Percentiles rank a stretch among this genome's conserved stretches.
phyloP scores from a whole-genome alignment of 805 yeast species.

The Maudiozyma serrabonitensis region DNA sequence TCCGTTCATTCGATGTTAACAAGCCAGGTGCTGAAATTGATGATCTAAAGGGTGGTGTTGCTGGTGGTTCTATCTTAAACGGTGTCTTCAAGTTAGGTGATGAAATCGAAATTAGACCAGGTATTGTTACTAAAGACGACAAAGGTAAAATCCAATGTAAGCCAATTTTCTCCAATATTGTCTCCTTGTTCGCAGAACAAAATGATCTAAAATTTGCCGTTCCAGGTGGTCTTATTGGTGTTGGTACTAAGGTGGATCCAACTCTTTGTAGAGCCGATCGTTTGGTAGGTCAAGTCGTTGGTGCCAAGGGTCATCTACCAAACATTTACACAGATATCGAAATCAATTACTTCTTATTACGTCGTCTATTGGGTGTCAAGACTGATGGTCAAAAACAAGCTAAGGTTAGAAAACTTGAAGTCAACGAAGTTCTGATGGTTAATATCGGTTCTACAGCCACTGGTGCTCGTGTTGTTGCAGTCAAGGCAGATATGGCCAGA shows the following conservation, averaged over 20 bases:
- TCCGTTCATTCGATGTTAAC: conserved; percentile 96
- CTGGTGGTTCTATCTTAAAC: conserved; percentile 95
- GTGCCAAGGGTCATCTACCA: conserved; percentile 93
- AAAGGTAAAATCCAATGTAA: conserved; percentile 82
- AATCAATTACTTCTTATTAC: conserved; percentile 89
- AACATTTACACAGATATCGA: conserved; percentile 95
- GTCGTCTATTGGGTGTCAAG: conserved; percentile 96
- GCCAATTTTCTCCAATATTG: conserved; percentile 90
- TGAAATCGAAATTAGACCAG: conserved; percentile 98
- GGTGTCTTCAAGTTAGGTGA: conserved; percentile 97
- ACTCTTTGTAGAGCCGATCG: conserved; percentile 99
- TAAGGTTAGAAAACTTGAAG: conserved; percentile 87
- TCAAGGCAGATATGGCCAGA: conserved; percentile 98
- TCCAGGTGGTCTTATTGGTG: conserved; percentile 99
- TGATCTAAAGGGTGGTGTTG: conserved; percentile 98
- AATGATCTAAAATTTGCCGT: conserved; percentile 97
- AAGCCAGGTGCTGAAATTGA: conserved; percentile 97
- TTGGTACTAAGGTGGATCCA: conserved; percentile 98
- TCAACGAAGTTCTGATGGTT: conserved; percentile 95
- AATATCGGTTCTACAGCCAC: conserved; percentile 99
- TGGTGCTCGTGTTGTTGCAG: conserved; percentile 97
- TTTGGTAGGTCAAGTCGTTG: conserved; percentile 97
- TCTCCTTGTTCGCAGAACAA: conserved; percentile 92
- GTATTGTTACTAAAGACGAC: conserved; percentile 94
- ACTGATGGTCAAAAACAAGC: conserved; percentile 97